Conservation (phyloP, 1,284 basidiomycete species). For the Cryptococcus sp. region DNA sequence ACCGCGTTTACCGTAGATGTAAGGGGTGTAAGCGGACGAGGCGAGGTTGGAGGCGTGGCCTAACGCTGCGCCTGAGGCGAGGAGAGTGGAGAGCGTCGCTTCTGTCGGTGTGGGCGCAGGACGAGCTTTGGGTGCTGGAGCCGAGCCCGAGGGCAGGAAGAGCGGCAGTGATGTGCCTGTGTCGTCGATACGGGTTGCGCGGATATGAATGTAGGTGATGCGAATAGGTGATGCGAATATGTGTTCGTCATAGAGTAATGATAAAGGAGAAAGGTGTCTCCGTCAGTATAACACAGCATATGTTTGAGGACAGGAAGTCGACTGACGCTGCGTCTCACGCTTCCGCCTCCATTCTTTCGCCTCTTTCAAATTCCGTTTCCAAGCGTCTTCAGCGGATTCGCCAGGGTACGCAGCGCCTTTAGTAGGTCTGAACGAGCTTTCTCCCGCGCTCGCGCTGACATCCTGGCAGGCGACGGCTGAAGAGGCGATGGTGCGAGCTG, state of each 20-base stretch:
- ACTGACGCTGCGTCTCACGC: constrained; percentile 40
- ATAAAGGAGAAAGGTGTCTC: too few relatives aligned
- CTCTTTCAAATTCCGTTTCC: constrained; percentile 46
- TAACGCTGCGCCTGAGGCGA: constrained; percentile 91
- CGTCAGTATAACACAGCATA: too few relatives aligned
- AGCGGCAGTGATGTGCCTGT: constrained; percentile 23
- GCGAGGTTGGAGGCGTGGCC: constrained; percentile 83
- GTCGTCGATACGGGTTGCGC: neutral
- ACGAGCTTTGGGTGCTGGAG: constrained; percentile 19
- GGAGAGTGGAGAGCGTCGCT: constrained; percentile 75
- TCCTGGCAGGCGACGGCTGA: constrained; percentile 1
- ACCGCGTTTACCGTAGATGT: constrained; percentile 88
- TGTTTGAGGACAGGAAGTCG: too few relatives aligned
- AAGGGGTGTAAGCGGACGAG: constrained; percentile 86
- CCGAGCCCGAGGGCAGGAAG: constrained; percentile 27
- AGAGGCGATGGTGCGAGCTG: constrained; percentile 10
- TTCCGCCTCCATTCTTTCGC: constrained; percentile 43
- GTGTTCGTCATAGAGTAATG: too few relatives aligned
- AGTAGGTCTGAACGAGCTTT: constrained; percentile 7
- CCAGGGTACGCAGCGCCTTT: constrained; percentile 17
- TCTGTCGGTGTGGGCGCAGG: constrained; percentile 22
- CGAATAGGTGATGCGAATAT: too few relatives aligned
- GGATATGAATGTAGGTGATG: too few relatives aligned
- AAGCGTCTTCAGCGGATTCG: constrained; percentile 40
- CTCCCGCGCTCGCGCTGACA: constrained; percentile 9